Evolutionary conservation across 352 stramenopile species (phyloP), one percentile per base, ranked within the genome.

Genomic region (Phytophthora citricola): DNA sequence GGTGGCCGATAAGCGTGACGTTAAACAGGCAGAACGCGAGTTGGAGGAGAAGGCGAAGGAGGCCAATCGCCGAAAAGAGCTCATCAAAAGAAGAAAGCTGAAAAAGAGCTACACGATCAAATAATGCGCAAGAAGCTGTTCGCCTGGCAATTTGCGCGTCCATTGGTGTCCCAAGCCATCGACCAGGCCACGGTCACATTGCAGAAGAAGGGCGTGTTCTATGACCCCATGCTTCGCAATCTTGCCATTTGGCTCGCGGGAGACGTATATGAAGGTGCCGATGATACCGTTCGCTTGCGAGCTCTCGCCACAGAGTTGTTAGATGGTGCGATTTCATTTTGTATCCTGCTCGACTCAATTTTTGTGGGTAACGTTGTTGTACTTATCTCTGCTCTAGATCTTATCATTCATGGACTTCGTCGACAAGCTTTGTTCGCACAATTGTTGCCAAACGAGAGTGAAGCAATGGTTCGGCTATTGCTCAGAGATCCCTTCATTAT

Each of bases 91-190:
- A 77, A 76, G 17, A 82, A 85, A 48, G 63, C 78, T 4, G 63
- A 80, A 34, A 79, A 79, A 43, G 62, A 68, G 11, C 54, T 73
- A 41, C 79, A 73, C 1, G 69, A 78, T 24, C 48, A 72, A 17
- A 55, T 81, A 26, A 80, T 92, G 68, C 71, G 73, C 3, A 69
- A 81, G 15, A 93, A 93, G 39, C 38, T 93, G 5, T 51, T 81
- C 14, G 85, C 83, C 0, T 89, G 76, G 79, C 81, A 90, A 49
- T 63, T 89, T n/a, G 69, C 81, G 1, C 82, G 76, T 11, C 63
- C 61, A 12, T 66, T 92, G 10, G 62, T 86, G 29, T 70, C 73
- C 11, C 50, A 83, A 34, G 71, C 71, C 3, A 70, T 90, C 0
- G 64, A 47, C 1, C 57, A 76, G 9, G 60, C 80, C 29, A 78